Conservation (phyloP, 129 eudicot genomes). For the Flaveria robusta region DNA sequence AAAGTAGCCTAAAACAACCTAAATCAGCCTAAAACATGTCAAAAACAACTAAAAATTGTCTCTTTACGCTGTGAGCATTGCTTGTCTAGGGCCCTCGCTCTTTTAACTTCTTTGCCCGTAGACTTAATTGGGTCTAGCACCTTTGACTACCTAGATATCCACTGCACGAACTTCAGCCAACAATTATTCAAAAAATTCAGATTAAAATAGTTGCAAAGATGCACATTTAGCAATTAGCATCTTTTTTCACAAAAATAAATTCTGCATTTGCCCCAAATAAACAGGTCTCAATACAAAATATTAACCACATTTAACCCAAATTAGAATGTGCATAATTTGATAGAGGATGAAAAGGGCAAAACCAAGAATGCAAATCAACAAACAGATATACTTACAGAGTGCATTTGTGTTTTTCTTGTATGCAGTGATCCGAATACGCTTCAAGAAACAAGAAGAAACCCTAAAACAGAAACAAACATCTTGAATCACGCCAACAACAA, state of each 20-base stretch:
- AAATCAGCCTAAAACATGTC: too few species aligned
- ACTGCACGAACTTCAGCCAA: constrained; percentile 11
- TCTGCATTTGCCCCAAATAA: neutral
- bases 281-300: neutral
- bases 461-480: constrained; percentile 29
- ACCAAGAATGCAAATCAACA: constrained; percentile 5
- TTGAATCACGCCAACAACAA: constrained; percentile 20
- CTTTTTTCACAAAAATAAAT: constrained; percentile 1
- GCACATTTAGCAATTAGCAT: constrained; percentile 2
- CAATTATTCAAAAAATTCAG: neutral
- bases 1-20: too few species aligned
- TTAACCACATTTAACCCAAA: constrained; percentile 11
- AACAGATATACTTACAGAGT: constrained; percentile 22
- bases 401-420: neutral
- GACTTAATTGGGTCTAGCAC: too few species aligned
- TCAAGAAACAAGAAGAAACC: constrained; percentile 16
- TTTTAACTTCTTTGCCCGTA: too few species aligned
- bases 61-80: too few species aligned
- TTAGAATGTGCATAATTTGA: neutral
- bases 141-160: too few species aligned
- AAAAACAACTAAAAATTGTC: too few species aligned
- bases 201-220: neutral
- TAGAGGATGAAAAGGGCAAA: too few species aligned
- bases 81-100: too few species aligned
- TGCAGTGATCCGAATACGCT: constrained; percentile 20